Evolutionary conservation across 1,139 yeast species (phyloP), one percentile per base, ranked within the genome.

Genomic region (Candida tropicalis): DNA sequence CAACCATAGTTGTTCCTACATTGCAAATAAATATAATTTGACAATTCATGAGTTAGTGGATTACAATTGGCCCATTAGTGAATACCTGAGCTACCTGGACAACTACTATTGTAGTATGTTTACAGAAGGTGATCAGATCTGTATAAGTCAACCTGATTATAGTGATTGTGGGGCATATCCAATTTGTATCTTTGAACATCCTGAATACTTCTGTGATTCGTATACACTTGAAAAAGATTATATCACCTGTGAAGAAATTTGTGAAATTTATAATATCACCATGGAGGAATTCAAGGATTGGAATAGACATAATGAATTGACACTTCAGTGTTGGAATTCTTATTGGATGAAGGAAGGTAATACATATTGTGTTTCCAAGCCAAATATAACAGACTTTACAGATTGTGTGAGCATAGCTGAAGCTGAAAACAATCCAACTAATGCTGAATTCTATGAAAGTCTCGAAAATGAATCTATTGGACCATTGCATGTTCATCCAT

Each of bases 151-250:
- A 8, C 33, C 33, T 29, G 33, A 16, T 22, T 29, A 29, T n/a
- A 29, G 22, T n/a, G 33, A 29, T 9, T 29, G 33, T 29, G 33
- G 33, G 7, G 22, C 15, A 15, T 29, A 15, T n/a, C 20, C 33
- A 13, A 7, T 7, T 15, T 29, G 33, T 29, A 11, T 9, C 7
- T 29, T 29, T 16, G 20, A 16, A 4, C 10, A 11, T 16, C 33
- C 33, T 11, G 33, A 29, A 17, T 29, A 29, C n/a, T 29, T 29
- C 33, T 29, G 33, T 29, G 33, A 29, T 9, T 15, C 33, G 3
- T 29, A 29, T 10, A 29, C 33, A 8, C 10, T 29, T 15, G 33
- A 29, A 10, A n/a, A 7, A 15, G 22, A 29, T n/a, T 13, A 9
- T 11, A 17, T 16, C n/a, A 29, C 33, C 22, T 29, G 33, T 29